phyloP scores from a whole-genome alignment of 768 basidiomycete genomes.

The Lactarius tabidus region DNA sequence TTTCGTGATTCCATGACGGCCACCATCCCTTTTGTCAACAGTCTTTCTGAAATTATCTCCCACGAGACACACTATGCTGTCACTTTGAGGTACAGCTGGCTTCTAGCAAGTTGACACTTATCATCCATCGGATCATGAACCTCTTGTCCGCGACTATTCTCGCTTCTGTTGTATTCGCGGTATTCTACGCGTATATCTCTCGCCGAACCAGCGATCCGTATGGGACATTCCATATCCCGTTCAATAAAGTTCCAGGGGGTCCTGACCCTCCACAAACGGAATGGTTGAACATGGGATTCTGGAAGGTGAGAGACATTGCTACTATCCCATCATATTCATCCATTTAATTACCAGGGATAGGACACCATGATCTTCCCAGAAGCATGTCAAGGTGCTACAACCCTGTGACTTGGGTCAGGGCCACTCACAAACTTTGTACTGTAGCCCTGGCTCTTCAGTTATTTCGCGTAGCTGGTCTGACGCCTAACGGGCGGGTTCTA shows the following conservation, averaged over 20 bases:
- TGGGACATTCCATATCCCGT: slow-evolving; percentile 51
- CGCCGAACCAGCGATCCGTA: slow-evolving; percentile 43
- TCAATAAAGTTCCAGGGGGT: slow-evolving; percentile 44
- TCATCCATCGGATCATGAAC: background rate
- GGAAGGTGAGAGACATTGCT: slow-evolving; percentile 44
- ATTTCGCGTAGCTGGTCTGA: slow-evolving; percentile 40
- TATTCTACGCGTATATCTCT: slow-evolving; percentile 2
- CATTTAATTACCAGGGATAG: slow-evolving; percentile 31
- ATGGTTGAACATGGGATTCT: slow-evolving; percentile 71
- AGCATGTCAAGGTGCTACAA: slow-evolving; percentile 52
- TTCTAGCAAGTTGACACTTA: background rate
- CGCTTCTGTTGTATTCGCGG: background rate
- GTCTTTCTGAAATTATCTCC: background rate
- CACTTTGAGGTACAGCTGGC: background rate
- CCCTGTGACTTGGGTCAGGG: background rate
- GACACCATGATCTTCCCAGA: slow-evolving; percentile 48
- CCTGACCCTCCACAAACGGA: slow-evolving; percentile 45
- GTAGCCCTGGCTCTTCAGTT: slow-evolving; percentile 52
- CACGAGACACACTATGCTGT: background rate
- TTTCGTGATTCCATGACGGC: no score
- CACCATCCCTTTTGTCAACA: background rate
- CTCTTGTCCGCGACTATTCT: slow-evolving; percentile 1
- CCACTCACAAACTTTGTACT: slow-evolving; percentile 22
- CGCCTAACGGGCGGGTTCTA: slow-evolving; percentile 45
- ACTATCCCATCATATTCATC: background rate